phyloP scores from a whole-genome alignment of 768 basidiomycete genomes.

The Strobilomyces confusus region DNA sequence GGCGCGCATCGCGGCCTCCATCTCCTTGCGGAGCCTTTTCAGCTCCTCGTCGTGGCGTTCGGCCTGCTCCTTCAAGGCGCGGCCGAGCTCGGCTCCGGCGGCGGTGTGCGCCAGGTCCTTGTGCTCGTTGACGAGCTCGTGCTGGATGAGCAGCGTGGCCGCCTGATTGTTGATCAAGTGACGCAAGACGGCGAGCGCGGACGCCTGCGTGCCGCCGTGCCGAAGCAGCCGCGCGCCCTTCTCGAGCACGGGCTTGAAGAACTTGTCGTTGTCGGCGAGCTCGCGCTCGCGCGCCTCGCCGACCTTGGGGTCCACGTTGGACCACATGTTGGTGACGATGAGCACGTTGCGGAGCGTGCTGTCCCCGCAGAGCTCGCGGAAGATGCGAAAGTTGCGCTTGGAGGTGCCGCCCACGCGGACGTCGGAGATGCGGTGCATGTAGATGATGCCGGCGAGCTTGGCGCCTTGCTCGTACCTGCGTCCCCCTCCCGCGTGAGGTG shows the following conservation, averaged over 20 bases:
- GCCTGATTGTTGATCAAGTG: constrained; percentile 40
- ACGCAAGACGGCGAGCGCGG: constrained; percentile 41
- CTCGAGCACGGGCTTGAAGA: constrained; percentile 50
- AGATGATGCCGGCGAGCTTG: constrained; percentile 50
- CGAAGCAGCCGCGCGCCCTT: constrained; percentile 45
- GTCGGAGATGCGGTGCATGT: constrained; percentile 53
- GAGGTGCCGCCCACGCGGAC: constrained; percentile 48
- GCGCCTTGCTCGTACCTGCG: constrained; percentile 32
- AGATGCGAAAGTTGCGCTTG: constrained; percentile 49
- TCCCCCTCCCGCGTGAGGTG: no score
- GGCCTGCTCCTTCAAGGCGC: constrained; percentile 46
- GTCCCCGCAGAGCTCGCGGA: constrained; percentile 51
- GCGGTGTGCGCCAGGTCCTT: constrained; percentile 48
- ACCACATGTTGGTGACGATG: constrained; percentile 56
- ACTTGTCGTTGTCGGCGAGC: constrained; percentile 37
- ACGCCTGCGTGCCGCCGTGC: constrained; percentile 38
- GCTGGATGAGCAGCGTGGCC: constrained; percentile 47
- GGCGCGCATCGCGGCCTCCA: constrained; percentile 39
- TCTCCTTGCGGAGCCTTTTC: constrained; percentile 41
- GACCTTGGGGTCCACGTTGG: constrained; percentile 34
- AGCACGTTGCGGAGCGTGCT: constrained; percentile 45
- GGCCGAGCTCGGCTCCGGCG: constrained; percentile 50
- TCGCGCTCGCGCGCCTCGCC: constrained; percentile 45
- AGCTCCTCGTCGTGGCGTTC: constrained; percentile 47
- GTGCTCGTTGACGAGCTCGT: constrained; percentile 49